Conservation (phyloP, 129 eudicot genomes). For the Erigeron canadensis region DNA sequence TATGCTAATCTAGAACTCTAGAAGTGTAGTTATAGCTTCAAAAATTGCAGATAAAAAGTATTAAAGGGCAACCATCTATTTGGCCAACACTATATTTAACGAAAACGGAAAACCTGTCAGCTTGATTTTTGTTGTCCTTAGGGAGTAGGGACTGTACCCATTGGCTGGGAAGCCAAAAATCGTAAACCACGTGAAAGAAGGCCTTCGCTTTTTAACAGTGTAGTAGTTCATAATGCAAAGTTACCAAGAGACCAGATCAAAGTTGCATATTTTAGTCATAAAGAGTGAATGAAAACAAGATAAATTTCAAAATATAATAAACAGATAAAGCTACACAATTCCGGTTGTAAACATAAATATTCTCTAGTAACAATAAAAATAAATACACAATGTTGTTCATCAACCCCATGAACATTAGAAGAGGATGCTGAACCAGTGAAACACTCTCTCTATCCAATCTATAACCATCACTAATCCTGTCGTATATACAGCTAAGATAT, state of each 20-base stretch:
- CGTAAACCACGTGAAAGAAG: no score
- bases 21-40: no score
- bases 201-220: no score
- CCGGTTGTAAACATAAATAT: background rate
- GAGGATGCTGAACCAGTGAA: slow-evolving; percentile 15
- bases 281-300: slow-evolving; percentile 4
- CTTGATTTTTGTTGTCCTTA: no score
- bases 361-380: slow-evolving; percentile 6
- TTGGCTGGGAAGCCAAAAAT: no score
- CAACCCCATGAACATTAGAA: slow-evolving; percentile 12
- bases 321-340: background rate
- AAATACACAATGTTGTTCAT: slow-evolving; percentile 24
- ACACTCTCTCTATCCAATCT: slow-evolving; percentile 10
- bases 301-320: slow-evolving; percentile 1
- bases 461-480: slow-evolving; percentile 29
- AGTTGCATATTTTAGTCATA: background rate
- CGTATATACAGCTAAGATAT: slow-evolving; percentile 19
- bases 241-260: background rate
- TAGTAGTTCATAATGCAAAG: background rate
- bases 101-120: no score
- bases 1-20: no score
- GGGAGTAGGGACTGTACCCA: no score
- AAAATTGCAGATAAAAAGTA: no score
- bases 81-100: no score
- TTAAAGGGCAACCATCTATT: no score